Base-by-base conservation (phyloP, 306 rosid genomes). In the Malus sylvestris region DNA sequence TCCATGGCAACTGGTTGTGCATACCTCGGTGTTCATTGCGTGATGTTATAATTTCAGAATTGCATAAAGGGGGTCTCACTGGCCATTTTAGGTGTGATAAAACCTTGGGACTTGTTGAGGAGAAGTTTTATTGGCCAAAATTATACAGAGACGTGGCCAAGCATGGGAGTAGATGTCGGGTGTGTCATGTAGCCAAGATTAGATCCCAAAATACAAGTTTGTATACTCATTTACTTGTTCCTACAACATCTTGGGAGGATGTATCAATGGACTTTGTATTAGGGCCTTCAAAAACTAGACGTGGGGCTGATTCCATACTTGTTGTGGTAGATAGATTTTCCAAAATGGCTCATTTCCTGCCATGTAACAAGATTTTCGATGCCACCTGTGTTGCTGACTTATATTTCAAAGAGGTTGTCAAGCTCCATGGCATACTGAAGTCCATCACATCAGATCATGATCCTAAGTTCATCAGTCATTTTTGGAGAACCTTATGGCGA, bases 1-100 rank as follows among this genome's bases (percentile, higher is more conserved):
- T 30, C 33, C 33, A 30, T 18, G 49, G 70, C 8, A 65, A 2
- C 27, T 15, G 16, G 2, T 14, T 49, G 18, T 49, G 55, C 2
- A 2, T 49, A 1, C 19, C 19, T 0, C 4, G 0, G 1, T 14
- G 6, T 2, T 49, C 55, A 0, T 14, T 49, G 1, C 19, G 20
- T 1, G 2, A 14, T 4, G 2, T 49, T 49, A 49, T 49, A 1
- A 49, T 49, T 1, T 49, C 33, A 1, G 6, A 49, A 49, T 15
- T 49, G 19, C 55, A 49, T 49, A 19, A 49, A 4, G 23, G 59
- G 3, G 59, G 59, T 2, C 3, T 53, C 0, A 10, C 1, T 6
- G 23, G 59, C 1, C 59, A 53, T 19, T 53, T 53, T 49, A 19
- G 55, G 1, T 2, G 1, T 3, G 19, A 14, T 15, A 49, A 49